Evolutionary conservation across 2,329 filamentous ascomycete species (phyloP).

Genomic region (Claviceps fusiformis): DNA sequence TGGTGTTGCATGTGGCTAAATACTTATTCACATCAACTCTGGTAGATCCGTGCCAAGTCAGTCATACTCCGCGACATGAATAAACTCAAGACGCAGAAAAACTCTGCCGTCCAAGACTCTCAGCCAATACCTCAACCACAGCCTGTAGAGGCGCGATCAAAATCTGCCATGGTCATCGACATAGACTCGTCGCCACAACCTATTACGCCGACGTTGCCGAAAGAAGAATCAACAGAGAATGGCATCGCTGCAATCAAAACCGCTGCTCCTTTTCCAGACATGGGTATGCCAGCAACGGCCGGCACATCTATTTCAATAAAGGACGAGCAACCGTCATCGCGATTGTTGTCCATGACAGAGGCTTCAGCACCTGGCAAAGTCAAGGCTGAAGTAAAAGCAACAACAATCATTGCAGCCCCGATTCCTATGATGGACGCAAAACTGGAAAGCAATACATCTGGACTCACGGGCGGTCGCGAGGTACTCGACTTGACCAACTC

Average conservation of each 20-base stretch:
- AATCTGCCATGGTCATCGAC: constrained; percentile 23
- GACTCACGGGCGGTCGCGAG: constrained; percentile 8
- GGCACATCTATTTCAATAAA: constrained; percentile 11
- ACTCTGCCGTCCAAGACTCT: constrained; percentile 8
- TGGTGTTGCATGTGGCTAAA: neutral
- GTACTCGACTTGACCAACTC: constrained; percentile 13
- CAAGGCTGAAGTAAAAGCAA: constrained; percentile 14
- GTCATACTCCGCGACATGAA: constrained; percentile 41
- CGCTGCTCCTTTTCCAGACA: constrained; percentile 42
- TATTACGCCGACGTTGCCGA: constrained; percentile 10
- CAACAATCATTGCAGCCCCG: constrained; percentile 13
- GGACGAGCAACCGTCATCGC: constrained; percentile 9
- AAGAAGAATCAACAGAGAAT: constrained; percentile 20
- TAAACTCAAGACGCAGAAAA: constrained; percentile 17
- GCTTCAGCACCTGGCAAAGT: constrained; percentile 1
- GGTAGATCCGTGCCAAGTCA: constrained; percentile 35
- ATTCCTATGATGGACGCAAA: constrained; percentile 16
- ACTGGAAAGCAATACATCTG: constrained; percentile 11
- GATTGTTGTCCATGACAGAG: neutral
- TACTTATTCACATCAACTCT: neutral
- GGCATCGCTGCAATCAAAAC: constrained; percentile 19
- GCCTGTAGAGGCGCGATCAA: constrained; percentile 22
- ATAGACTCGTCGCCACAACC: constrained; percentile 20
- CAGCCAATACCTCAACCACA: constrained; percentile 8
- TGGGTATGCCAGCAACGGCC: constrained; percentile 24